Base-by-base conservation (phyloP, 768 basidiomycete species). In the Termitomyces eurrhizus region DNA sequence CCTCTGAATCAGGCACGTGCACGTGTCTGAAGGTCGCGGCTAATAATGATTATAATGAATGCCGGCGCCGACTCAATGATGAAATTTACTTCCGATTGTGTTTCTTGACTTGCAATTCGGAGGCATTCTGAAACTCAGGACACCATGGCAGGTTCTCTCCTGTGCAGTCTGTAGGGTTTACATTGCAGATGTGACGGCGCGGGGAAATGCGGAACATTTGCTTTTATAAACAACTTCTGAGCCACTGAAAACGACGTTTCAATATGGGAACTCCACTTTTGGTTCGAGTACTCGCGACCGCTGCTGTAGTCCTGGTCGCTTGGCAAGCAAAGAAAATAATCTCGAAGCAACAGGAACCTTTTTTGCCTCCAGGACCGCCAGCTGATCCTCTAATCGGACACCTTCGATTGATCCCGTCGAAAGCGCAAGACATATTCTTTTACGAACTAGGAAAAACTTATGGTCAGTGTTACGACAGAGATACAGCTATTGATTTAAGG, bases 321-420 rank as follows among this genome's bases (percentile, higher is more conserved):
- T 51, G 52, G 53, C 54, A 56, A 46, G 58, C 12, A 36, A 57
- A 39, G 42, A 48, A 2, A 56, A 26, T 36, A 45, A 7, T 57
- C 7, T 57, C 58, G 2, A 60, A 45, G 32, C 46, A 51, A 46
- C 56, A 29, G n/a, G 7, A 16, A 16, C 57, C 41, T 7, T 39
- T 8, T 18, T 18, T 66, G 3, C 75, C 76, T 7, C 76, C 75
- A 14, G 69, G 77, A 26, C 76, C 75, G 2, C 75, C 75, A 7
- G 66, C 69, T 9, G 74, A 78, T 56, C 72, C 74, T 4, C 42
- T 78, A 51, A 67, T 78, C 14, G 77, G 77, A 9, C 75, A 78
- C 59, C 62, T 74, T 18, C 69, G 74, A 7, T 58, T 69, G 11
- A 70, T 78, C n/a, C 77, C 76, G 13, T 33, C 67, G 1, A 60